Evolutionary conservation across 768 basidiomycete genomes (phyloP), one percentile per base, ranked within the genome.

Genomic region (Phlebiopsis flavidoalba): DNA sequence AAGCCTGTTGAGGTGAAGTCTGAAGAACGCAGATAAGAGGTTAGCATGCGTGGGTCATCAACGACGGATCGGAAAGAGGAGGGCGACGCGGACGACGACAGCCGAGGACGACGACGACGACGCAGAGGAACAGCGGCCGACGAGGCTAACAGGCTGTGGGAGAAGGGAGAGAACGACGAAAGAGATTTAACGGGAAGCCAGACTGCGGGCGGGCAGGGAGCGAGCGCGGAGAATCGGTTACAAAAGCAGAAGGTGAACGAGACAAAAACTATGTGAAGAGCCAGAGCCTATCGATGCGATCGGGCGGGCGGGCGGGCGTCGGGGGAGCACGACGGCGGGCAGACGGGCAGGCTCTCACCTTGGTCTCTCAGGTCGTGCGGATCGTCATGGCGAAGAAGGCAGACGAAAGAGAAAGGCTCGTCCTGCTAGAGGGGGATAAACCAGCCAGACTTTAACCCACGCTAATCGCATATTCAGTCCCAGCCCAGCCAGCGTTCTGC

Each of bases 181-280:
- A 58, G 65, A 65, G 64, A 62, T 65, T 70, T 66, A 65, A 69
- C n/a, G 69, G 56, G 64, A 50, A 68, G 47, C 67, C 67, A 66
- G 65, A 58, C 46, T 31, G 63, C 68, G 70, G 70, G 48, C 14
- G 43, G 31, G 45, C n/a, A 58, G 58, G 62, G 62, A 24, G 21
- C 48, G 58, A 52, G 43, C 31, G 58, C 56, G 61, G 57, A 40
- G 52, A 47, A 64, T 60, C 54, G 55, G 21, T 35, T 48, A 62
- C 61, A 64, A 62, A 64, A 62, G 60, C 63, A 65, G 62, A 62
- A 64, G 46, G 54, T 63, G 63, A n/a, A 64, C 65, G 63, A 54
- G 45, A 64, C 54, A 57, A 60, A 65, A 66, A 17, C 40, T 12
- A 17, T 63, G 67, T 53, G 58, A 59, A 51, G 48, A 46, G 46